A percentile compares a stretch with the other conserved stretches of the same genome.
phyloP scores from a whole-genome alignment of 1,139 yeast species.

The Scheffersomyces insectosa region DNA sequence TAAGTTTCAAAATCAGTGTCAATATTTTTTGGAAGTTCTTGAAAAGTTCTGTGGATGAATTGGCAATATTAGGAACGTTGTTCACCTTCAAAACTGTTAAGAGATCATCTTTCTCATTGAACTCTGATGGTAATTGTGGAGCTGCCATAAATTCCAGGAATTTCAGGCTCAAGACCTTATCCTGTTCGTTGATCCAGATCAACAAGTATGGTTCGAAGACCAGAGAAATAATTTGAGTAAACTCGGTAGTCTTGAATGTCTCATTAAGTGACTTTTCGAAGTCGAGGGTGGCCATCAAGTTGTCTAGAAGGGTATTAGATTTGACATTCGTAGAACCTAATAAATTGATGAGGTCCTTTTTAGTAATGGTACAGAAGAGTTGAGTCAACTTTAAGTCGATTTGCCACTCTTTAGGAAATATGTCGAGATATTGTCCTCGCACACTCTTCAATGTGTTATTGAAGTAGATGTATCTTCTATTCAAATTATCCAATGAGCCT shows the following conservation, averaged over 20 bases:
- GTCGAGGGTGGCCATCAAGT: constrained; percentile 47
- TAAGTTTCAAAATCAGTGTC: constrained; percentile 72
- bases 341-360: constrained; percentile 53
- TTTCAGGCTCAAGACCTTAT: constrained; percentile 58
- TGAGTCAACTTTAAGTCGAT: constrained; percentile 61
- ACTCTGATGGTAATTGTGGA: constrained; percentile 43
- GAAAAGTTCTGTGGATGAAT: constrained; percentile 86
- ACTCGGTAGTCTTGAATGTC: constrained; percentile 45
- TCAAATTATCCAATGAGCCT: constrained; percentile 84
- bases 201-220: constrained; percentile 84
- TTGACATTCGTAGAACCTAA: constrained; percentile 10
- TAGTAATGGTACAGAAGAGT: constrained; percentile 69
- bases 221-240: constrained; percentile 59
- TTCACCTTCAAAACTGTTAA: constrained; percentile 39
- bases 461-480: constrained; percentile 79
- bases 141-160: constrained; percentile 59
- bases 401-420: constrained; percentile 75
- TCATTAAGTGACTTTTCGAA: constrained; percentile 75
- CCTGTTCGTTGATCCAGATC: constrained; percentile 89
- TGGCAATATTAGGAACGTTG: constrained; percentile 60
- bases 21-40: constrained; percentile 71
- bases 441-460: constrained; percentile 67
- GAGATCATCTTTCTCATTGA: constrained; percentile 27
- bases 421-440: constrained; percentile 48
- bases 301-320: constrained; percentile 16